Evolutionary conservation across 306 rosid species (phyloP).

Genomic region (Morella rubra): DNA sequence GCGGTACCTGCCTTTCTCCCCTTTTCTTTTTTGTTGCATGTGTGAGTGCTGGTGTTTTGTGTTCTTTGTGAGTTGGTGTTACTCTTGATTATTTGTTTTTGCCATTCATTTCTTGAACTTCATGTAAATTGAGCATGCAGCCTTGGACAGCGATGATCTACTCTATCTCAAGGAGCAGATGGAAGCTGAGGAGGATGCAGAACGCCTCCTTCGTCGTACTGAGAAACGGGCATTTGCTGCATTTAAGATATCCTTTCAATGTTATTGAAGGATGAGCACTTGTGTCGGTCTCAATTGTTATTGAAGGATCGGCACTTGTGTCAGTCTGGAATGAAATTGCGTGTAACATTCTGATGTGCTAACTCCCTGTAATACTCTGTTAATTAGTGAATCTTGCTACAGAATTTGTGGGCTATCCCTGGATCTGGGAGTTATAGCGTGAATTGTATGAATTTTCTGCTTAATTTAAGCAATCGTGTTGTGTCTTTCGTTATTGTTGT

Average conservation of each 20-base stretch:
- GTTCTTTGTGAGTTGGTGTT: constrained; percentile 4
- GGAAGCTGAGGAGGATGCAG: constrained; percentile 99
- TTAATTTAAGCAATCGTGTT: neutral
- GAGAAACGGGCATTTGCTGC: constrained; percentile 99
- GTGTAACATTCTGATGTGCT: constrained; percentile 7
- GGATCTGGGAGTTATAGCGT: neutral
- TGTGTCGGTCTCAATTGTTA: neutral
- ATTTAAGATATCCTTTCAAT: constrained; percentile 88
- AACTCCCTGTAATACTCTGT: neutral
- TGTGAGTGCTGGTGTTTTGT: neutral
- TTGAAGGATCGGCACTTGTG: neutral
- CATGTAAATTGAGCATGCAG: constrained; percentile 63
- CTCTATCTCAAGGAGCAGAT: constrained; percentile 99
- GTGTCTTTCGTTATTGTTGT: neutral
- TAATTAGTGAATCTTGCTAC: neutral
- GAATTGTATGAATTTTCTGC: neutral
- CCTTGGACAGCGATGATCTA: constrained; percentile 98
- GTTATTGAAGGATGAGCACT: neutral
- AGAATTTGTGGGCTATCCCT: neutral
- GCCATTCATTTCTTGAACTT: constrained; percentile 32
- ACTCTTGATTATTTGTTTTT: constrained; percentile 19
- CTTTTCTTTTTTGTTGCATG: constrained; percentile 20
- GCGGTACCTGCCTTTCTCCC: constrained; percentile 58
- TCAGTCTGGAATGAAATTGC: neutral
- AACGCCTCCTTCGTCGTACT: constrained; percentile 93